Evolutionary conservation across 129 eudicot species (phyloP), one percentile per base, ranked within the genome.

Genomic region (Chrysanthemum makinoi): DNA sequence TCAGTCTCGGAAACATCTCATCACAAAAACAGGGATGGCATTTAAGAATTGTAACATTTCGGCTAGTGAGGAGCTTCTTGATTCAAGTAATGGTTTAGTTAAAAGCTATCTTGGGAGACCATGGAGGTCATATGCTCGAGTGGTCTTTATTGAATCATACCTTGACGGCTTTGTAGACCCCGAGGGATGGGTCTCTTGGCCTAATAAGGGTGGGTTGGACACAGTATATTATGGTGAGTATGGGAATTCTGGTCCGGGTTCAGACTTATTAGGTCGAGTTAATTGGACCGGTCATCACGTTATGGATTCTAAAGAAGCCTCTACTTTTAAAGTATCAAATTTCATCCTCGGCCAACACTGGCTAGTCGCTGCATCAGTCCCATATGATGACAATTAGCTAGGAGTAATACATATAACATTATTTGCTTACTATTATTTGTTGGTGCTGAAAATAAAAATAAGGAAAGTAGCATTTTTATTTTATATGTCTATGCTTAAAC

Each of bases 61-160:
- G 52, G 94, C 87, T 2, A 79, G 84, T 0, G 85, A 86, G 13
- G 96, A 90, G 10, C 75, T 95, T 76, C 76, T 4, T 30, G 15
- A 26, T 6, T 39, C 46, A 39, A 39, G 46, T 0, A 6, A 6
- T 2, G 84, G 77, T 50, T 70, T 82, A 0, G 81, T 90, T 16
- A 76, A 77, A 69, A 90, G 85, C 75, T 95, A 83, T 56, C 78
- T 95, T 52, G 99, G 99, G 22, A 75, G 97, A 80, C 99, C 99
- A 4, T 90, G 97, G 96, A 82, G 70, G 44, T 51, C 67, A 13
- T 90, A 84, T 73, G 79, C 97, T 2, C 82, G 89, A 49, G 80
- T 94, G 1, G 94, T 95, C 12, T 46, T 44, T 28, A 66, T 95
- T 0, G 88, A 90, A 73, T 95, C 97, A 1, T 87, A 82, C 60